A percentile compares a stretch with the other conserved stretches of the same genome.
phyloP scores from a whole-genome alignment of 768 basidiomycete genomes.

The Lepiota subincarnata region DNA sequence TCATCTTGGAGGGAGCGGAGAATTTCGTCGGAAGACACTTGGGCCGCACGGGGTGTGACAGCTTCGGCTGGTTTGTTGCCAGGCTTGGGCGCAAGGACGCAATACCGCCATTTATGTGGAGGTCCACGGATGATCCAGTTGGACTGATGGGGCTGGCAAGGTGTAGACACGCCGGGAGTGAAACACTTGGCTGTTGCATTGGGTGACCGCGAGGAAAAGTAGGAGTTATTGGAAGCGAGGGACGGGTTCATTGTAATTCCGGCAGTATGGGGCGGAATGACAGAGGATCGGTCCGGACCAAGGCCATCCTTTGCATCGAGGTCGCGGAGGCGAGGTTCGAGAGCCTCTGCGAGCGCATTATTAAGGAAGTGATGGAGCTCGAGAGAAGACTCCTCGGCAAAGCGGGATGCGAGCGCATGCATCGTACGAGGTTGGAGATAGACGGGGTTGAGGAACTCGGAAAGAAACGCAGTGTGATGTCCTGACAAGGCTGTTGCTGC shows the following conservation, averaged over 20 bases:
- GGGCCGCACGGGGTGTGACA: slow-evolving; percentile 49
- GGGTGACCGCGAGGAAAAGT: background rate
- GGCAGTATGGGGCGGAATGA: slow-evolving; percentile 63
- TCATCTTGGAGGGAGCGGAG: slow-evolving; percentile 69
- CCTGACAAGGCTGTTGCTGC: slow-evolving; percentile 51
- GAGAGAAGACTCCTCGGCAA: slow-evolving; percentile 82
- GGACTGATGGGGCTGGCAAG: slow-evolving; percentile 15
- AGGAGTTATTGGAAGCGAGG: background rate
- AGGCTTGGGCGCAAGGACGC: slow-evolving; percentile 47
- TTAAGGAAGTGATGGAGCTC: slow-evolving; percentile 86
- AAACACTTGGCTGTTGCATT: background rate
- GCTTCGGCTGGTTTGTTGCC: slow-evolving; percentile 37
- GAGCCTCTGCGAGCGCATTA: slow-evolving; percentile 58
- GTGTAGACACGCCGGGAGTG: background rate
- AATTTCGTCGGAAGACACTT: slow-evolving; percentile 52
- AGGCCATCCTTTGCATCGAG: slow-evolving; percentile 64
- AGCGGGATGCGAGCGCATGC: slow-evolving; percentile 72
- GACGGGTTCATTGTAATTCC: slow-evolving; percentile 31
- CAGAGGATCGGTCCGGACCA: slow-evolving; percentile 44
- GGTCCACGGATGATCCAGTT: slow-evolving; percentile 78
- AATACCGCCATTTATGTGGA: slow-evolving; percentile 94
- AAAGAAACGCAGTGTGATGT: slow-evolving; percentile 67
- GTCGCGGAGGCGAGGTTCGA: slow-evolving; percentile 63
- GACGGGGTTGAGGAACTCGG: slow-evolving; percentile 82
- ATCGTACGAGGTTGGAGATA: slow-evolving; percentile 85